Base-by-base conservation (phyloP, 108 stramenopile genomes). In the Tribonema minus region DNA sequence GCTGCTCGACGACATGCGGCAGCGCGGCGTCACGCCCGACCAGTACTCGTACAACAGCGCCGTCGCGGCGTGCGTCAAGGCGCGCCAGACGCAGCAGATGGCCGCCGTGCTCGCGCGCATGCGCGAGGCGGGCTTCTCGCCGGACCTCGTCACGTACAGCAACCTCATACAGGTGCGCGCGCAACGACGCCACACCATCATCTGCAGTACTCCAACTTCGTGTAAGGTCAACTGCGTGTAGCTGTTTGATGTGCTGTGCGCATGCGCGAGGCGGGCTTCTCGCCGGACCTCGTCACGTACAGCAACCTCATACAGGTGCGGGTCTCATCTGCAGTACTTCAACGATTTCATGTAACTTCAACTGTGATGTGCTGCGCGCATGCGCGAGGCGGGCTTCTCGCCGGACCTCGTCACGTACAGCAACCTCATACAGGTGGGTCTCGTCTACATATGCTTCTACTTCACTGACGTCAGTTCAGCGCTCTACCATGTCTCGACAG, bases 11-110 rank as follows among this genome's bases (percentile, higher is more conserved):
- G 79, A 80, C 35, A 80, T 80, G 79, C 54, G 79, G 28, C 41
- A 35, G 15, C 58, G 34, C 32, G 40, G 71, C 12, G 63, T 81
- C 37, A 66, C 36, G 39, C 80, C 80, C n/a, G 80, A 81, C 67
- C 40, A 67, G 71, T 71, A 72, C 54, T 71, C 58, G 61, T 81
- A 81, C 80, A 81, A 81, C 80, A 61, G 37, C 28, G 80, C 80
- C 36, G 61, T 81, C 15, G 41, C 37, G 31, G 80, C 63, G 69
- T 81, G 80, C 38, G 80, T 64, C 26, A 72, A 65, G 58, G 80
- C 71, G 33, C 26, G 31, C 41, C 80, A 81, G 70, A 65, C 64
- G 46, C 63, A 68, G 65, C 74, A 76, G 73, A 65, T 74, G 64
- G 63, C 73, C n/a, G 63, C 63, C 36, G 64, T 74, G 63, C 73